A percentile compares a stretch with the other conserved stretches of the same genome.
Evolutionary conservation across 768 basidiomycete genomes (phyloP).

Genomic region (Lentinula aciculospora): DNA sequence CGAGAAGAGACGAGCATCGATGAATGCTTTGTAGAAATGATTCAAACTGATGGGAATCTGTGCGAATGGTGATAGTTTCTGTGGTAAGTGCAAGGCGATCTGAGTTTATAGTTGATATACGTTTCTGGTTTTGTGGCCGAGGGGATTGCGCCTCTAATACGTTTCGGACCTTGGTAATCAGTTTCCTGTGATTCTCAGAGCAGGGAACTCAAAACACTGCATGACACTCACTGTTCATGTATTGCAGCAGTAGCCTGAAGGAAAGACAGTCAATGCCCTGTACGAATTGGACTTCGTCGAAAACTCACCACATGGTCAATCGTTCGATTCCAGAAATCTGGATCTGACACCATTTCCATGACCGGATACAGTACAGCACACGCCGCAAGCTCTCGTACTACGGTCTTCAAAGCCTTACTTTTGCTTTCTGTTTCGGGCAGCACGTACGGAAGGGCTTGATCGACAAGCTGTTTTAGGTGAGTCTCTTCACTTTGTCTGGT

Average conservation of each 20-base stretch:
- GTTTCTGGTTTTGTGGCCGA: constrained; percentile 35
- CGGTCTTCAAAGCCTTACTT: constrained; percentile 66
- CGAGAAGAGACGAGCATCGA: constrained; percentile 75
- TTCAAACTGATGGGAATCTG: constrained; percentile 81
- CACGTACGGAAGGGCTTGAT: constrained; percentile 62
- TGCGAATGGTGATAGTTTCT: constrained; percentile 78
- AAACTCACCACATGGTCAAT: constrained; percentile 85
- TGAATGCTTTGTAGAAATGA: constrained; percentile 84
- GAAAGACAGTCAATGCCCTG: constrained; percentile 3
- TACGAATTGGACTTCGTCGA: constrained; percentile 1
- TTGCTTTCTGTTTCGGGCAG: constrained; percentile 71
- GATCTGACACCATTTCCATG: constrained; percentile 90
- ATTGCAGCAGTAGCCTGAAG: constrained; percentile 45
- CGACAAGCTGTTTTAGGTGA: constrained; percentile 70
- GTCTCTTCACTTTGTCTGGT: constrained; percentile 87
- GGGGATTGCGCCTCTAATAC: constrained; percentile 79
- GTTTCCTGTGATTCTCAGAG: constrained; percentile 42
- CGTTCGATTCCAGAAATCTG: constrained; percentile 94
- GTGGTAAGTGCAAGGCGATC: constrained; percentile 31
- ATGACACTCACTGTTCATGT: constrained; percentile 38
- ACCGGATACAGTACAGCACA: constrained; percentile 82
- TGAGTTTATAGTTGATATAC: constrained; percentile 26
- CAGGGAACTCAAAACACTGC: constrained; percentile 1
- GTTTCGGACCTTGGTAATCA: constrained; percentile 85
- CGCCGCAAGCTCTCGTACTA: constrained; percentile 76